Evolutionary conservation across 345 rosid species (phyloP).

Genomic region (Bretschneidera sinensis): DNA sequence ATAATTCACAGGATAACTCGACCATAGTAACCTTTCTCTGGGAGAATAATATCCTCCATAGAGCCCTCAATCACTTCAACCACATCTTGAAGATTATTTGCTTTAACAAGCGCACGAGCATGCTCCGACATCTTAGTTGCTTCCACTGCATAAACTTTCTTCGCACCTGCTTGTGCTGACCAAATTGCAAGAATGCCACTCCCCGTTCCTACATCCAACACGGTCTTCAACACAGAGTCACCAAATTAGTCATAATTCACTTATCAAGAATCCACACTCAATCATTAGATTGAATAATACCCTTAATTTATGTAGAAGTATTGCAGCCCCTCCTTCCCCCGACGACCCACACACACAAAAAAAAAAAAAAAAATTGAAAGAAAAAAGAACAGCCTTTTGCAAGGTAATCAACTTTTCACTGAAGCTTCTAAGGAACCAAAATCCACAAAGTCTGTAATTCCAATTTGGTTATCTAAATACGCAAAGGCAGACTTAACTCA

Average conservation of each 20-base stretch:
- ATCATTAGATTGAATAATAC: too few species aligned
- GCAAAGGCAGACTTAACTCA: not conserved
- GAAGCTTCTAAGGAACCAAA: too few species aligned
- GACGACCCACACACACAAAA: too few species aligned
- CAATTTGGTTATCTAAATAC: too few species aligned
- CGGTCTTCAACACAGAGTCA: slow-evolving; percentile 45
- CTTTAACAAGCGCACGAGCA: slow-evolving; percentile 77
- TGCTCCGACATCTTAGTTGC: slow-evolving; percentile 94
- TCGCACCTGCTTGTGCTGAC: slow-evolving; percentile 99
- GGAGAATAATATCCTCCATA: slow-evolving; percentile 71
- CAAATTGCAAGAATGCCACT: slow-evolving; percentile 99
- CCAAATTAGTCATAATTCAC: slow-evolving; percentile 17
- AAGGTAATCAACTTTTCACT: too few species aligned
- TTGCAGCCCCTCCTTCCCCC: too few species aligned
- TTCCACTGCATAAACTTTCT: slow-evolving; percentile 96
- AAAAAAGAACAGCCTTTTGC: too few species aligned
- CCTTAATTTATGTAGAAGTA: too few species aligned
- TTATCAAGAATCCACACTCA: too few species aligned
- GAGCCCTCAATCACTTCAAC: slow-evolving; percentile 89
- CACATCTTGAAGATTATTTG: slow-evolving; percentile 64
- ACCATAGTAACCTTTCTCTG: slow-evolving; percentile 69
- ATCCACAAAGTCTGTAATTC: too few species aligned
- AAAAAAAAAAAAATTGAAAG: too few species aligned
- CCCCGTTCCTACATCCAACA: slow-evolving; percentile 96
- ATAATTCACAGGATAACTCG: not conserved